Evolutionary conservation across 2,329 filamentous ascomycete genomes (phyloP).

Genomic region (Hypoxylon sp.): DNA sequence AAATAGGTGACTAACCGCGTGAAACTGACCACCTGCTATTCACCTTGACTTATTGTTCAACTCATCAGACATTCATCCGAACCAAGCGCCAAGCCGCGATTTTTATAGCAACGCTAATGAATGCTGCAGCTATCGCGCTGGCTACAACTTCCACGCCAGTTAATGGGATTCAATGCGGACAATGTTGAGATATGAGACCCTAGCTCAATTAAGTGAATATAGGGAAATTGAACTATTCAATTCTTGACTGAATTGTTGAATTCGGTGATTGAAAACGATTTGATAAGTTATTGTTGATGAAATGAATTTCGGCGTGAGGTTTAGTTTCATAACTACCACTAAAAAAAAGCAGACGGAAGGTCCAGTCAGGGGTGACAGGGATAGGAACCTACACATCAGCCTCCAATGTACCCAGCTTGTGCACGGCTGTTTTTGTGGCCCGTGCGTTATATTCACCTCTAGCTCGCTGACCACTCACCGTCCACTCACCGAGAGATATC

Average conservation of each 20-base stretch:
- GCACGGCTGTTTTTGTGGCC: conserved; percentile 5
- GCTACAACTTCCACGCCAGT: not conserved
- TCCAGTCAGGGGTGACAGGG: conserved; percentile 36
- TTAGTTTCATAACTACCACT: conserved; percentile 24
- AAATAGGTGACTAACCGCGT: not conserved
- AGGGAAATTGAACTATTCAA: not conserved
- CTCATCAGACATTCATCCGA: conserved; percentile 27
- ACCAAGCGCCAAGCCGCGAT: conserved; percentile 31
- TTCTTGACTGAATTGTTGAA: conserved; percentile 19
- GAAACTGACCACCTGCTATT: conserved; percentile 8
- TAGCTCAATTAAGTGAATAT: not conserved
- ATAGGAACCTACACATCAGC: conserved; percentile 15
- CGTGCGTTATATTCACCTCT: not conserved
- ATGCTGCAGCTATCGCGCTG: conserved; percentile 18
- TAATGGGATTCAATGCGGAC: not conserved
- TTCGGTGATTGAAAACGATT: conserved; percentile 8
- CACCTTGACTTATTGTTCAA: conserved; percentile 25
- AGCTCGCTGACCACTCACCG: not conserved
- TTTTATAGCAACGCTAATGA: conserved; percentile 16
- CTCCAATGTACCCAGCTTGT: conserved; percentile 11
- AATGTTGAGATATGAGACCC: conserved; percentile 5
- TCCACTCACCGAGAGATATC: not conserved
- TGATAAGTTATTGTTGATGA: conserved; percentile 21
- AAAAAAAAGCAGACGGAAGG: conserved; percentile 29
- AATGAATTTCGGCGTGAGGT: conserved; percentile 28